Conservation (phyloP, 495 filamentous ascomycete species). For the Penicillium steckii region DNA sequence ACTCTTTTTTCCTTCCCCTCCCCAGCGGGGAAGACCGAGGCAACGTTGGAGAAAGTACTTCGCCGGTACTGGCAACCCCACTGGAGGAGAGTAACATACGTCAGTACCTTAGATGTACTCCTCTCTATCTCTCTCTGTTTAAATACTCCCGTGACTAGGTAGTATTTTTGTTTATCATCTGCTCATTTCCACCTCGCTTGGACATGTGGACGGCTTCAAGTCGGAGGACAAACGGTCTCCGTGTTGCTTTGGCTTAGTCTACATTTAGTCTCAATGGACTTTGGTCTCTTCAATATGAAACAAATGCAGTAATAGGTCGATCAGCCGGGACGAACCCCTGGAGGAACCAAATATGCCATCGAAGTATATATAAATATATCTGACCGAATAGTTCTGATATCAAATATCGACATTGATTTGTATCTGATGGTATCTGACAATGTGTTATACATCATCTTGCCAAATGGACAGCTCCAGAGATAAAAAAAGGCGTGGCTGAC, state of each 20-base stretch:
- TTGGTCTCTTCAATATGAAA: background rate
- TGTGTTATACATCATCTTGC: background rate
- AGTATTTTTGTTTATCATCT: too few relatives aligned
- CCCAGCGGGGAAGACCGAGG: background rate
- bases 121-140: too few relatives aligned
- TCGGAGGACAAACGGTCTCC: background rate
- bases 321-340: background rate
- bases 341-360: background rate
- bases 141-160: too few relatives aligned
- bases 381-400: background rate
- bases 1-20: too few relatives aligned
- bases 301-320: background rate
- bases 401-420: too few relatives aligned
- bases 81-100: background rate
- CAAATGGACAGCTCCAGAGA: background rate
- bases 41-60: too few relatives aligned
- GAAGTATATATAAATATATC: background rate
- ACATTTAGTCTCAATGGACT: background rate
- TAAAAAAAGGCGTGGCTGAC: conserved; percentile 21
- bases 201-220: background rate
- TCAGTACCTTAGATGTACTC: conserved; percentile 5
- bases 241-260: background rate
- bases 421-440: background rate
- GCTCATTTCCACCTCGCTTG: too few relatives aligned
- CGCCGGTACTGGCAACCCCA: conserved; percentile 7